Percentiles rank a stretch among this genome's conserved stretches.
These are phyloP conservation scores for Globisporangium nagaii DNA, from an alignment of 352 stramenopile genomes.

Conservation along the genomic window DNA sequence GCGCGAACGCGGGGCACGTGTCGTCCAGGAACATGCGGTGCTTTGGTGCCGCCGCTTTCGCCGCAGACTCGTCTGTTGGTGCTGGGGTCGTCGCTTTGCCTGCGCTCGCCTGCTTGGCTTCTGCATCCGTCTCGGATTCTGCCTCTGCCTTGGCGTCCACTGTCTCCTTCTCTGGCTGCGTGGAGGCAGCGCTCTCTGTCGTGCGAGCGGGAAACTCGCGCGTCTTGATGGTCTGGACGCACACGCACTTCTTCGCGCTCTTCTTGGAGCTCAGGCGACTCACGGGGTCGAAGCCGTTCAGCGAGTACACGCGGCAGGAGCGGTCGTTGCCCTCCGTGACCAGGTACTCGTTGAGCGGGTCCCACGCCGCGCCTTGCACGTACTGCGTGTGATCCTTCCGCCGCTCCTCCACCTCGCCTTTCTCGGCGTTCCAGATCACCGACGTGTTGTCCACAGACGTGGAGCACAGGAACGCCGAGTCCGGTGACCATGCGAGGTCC, in stretches of 20 bases:
- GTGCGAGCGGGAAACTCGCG: slow-evolving; percentile 40
- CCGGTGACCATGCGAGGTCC: slow-evolving; percentile 89
- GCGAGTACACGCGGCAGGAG: slow-evolving; percentile 90
- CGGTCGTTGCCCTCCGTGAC: slow-evolving; percentile 93
- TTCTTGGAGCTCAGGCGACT: slow-evolving; percentile 57
- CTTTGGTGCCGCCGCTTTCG: slow-evolving; percentile 24
- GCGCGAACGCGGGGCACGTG: slow-evolving; percentile 93
- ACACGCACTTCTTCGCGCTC: slow-evolving; percentile 60
- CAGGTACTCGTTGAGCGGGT: slow-evolving; percentile 93
- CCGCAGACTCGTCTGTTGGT: background rate
- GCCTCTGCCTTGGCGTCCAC: slow-evolving; percentile 1
- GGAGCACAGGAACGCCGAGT: slow-evolving; percentile 88
- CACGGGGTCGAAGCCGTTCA: slow-evolving; percentile 54
- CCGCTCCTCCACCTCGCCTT: slow-evolving; percentile 70
- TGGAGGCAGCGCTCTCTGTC: background rate
- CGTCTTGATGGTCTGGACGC: slow-evolving; percentile 74
- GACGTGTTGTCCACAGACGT: slow-evolving; percentile 92
- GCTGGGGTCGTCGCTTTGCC: background rate
- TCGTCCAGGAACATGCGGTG: slow-evolving; percentile 93
- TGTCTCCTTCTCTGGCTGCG: background rate
- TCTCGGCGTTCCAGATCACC: slow-evolving; percentile 85
- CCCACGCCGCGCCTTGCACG: slow-evolving; percentile 94
- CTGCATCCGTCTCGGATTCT: slow-evolving; percentile 9
- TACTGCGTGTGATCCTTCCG: slow-evolving; percentile 94
- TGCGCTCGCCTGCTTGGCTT: slow-evolving; percentile 3